These are phyloP conservation scores for Geotrichum reessii DNA, from an alignment of 1,139 yeast species.

Conservation along the genomic window DNA sequence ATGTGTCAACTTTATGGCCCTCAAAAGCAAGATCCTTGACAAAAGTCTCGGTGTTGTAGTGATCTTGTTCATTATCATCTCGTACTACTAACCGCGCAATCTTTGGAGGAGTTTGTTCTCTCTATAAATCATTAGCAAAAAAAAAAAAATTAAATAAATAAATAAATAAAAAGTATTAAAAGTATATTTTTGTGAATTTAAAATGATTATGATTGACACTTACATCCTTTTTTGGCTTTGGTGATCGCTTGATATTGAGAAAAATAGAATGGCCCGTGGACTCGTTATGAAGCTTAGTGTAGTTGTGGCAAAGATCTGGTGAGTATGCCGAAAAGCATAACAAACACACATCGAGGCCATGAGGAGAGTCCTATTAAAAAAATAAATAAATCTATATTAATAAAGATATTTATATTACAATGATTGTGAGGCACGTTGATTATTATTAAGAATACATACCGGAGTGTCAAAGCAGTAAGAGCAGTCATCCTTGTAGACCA, in stretches of 20 bases:
- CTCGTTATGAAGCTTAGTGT: constrained; percentile 50
- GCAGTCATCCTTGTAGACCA: constrained; percentile 76
- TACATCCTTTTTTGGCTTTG: constrained; percentile 41
- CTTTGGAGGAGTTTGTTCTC: constrained; percentile 44
- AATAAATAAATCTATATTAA: too few relatives aligned
- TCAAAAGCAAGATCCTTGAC: constrained; percentile 42
- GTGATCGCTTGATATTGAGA: constrained; percentile 45
- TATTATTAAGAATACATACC: constrained; percentile 22
- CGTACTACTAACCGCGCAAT: constrained; percentile 69
- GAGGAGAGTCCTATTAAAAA: constrained; percentile 40
- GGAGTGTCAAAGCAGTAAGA: constrained; percentile 74
- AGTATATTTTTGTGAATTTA: neutral
- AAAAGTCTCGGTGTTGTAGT: constrained; percentile 47
- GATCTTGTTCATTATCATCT: constrained; percentile 63
- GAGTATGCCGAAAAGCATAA: constrained; percentile 63
- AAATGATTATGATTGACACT: neutral
- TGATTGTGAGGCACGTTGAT: neutral
- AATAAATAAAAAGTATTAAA: too few relatives aligned
- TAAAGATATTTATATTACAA: neutral
- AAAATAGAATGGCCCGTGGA: constrained; percentile 50
- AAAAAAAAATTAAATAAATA: too few relatives aligned
- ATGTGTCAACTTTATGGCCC: constrained; percentile 18
- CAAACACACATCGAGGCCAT: constrained; percentile 71
- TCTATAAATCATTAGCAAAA: neutral
- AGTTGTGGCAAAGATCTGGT: constrained; percentile 43